A percentile compares a stretch with the other conserved stretches of the same genome.
Conservation (phyloP, 2,329 filamentous ascomycete species). For the Waltergamsia citrina region DNA sequence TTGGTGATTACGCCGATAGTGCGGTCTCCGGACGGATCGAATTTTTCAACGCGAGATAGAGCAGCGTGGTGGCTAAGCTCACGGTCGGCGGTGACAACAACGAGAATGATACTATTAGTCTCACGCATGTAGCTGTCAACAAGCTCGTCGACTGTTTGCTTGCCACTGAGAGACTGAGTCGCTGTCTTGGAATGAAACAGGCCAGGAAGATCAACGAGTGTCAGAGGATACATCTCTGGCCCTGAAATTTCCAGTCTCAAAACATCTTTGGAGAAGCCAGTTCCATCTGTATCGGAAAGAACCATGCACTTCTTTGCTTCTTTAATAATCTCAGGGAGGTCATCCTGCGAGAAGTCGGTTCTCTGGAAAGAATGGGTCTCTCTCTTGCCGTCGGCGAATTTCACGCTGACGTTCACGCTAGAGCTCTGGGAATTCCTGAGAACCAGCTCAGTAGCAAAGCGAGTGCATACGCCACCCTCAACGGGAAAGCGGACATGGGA, state of each 20-base stretch:
- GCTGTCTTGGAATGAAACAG: constrained; percentile 22
- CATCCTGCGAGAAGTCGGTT: constrained; percentile 22
- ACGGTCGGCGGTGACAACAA: constrained; percentile 38
- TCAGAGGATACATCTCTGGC: constrained; percentile 33
- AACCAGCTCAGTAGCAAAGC: constrained; percentile 52
- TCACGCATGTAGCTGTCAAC: constrained; percentile 45
- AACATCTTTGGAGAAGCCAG: constrained; percentile 33
- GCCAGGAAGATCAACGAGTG: constrained; percentile 46
- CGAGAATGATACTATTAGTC: constrained; percentile 48
- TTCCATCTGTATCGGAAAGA: constrained; percentile 13
- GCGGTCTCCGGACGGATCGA: constrained; percentile 32
- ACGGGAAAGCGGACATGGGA: constrained; percentile 49
- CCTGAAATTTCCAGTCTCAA: constrained; percentile 35
- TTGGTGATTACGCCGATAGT: constrained; percentile 51
- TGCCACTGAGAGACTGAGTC: constrained; percentile 19
- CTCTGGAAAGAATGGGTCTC: constrained; percentile 16
- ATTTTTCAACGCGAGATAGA: constrained; percentile 27
- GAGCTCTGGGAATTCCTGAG: constrained; percentile 29
- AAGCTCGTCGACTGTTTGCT: constrained; percentile 21
- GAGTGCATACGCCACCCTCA: constrained; percentile 46
- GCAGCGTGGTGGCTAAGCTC: constrained; percentile 44
- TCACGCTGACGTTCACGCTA: constrained; percentile 32
- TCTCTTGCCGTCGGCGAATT: constrained; percentile 15
- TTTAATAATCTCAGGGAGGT: constrained; percentile 38
- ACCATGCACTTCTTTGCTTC: constrained; percentile 42